phyloP scores from a whole-genome alignment of 2,329 filamentous ascomycete genomes.

The Fusarium multiceps region DNA sequence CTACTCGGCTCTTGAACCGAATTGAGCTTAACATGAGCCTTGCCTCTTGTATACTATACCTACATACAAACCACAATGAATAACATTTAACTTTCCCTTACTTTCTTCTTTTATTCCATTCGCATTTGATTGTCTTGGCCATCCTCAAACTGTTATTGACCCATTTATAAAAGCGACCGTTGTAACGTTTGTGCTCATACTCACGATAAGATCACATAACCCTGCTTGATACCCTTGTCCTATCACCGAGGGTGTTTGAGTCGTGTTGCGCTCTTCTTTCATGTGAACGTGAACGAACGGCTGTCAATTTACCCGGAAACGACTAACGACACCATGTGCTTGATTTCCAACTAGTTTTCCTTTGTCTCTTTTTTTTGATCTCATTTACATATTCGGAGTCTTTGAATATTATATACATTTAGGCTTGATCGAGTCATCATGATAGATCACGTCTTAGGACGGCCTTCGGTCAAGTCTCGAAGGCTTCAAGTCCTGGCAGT shows the following conservation, averaged over 20 bases:
- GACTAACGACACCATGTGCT: slow-evolving; percentile 34
- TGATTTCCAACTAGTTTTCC: slow-evolving; percentile 20
- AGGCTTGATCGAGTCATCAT: slow-evolving; percentile 50
- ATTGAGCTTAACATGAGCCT: slow-evolving; percentile 28
- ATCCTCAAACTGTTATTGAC: background rate
- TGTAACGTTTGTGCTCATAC: slow-evolving; percentile 5
- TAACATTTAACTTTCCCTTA: background rate
- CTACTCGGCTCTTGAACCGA: slow-evolving; percentile 35
- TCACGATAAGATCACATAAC: slow-evolving; percentile 15
- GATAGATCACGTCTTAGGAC: slow-evolving; percentile 91
- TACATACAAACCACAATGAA: background rate
- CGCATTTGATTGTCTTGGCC: background rate
- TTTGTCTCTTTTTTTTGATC: slow-evolving; percentile 13
- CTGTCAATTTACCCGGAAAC: slow-evolving; percentile 18
- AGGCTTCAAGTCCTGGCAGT: slow-evolving; percentile 94
- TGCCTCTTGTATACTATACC: background rate
- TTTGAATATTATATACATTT: background rate
- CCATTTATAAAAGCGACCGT: background rate
- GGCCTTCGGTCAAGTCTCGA: slow-evolving; percentile 89
- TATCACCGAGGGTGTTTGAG: slow-evolving; percentile 31
- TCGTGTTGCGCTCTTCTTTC: slow-evolving; percentile 32
- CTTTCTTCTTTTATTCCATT: background rate
- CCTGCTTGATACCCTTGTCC: slow-evolving; percentile 14
- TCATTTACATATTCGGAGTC: background rate
- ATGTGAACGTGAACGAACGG: slow-evolving; percentile 47